These are phyloP conservation scores for Immersiporthe knoxdaviesiana DNA, from an alignment of 2,329 filamentous ascomycete species.

Conservation along the genomic window DNA sequence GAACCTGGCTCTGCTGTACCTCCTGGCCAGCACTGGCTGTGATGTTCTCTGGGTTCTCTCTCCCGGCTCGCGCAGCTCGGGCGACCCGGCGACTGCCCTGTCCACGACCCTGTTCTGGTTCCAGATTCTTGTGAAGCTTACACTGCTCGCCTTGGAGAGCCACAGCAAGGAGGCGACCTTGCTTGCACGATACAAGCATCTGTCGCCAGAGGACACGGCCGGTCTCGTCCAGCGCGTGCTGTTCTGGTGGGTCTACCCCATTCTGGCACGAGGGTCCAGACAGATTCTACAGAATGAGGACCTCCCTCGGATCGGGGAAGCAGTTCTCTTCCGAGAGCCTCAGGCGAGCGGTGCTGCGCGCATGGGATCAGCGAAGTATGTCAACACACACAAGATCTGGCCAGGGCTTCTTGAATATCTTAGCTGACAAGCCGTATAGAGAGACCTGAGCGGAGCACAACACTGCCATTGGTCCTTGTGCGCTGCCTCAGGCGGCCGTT, in stretches of 20 bases:
- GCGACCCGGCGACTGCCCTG: not conserved
- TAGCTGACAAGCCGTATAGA: slow-evolving; percentile 25
- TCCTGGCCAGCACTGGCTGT: slow-evolving; percentile 31
- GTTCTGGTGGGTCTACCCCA: slow-evolving; percentile 41
- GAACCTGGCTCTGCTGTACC: slow-evolving; percentile 23
- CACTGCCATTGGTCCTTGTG: slow-evolving; percentile 39
- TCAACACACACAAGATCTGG: not conserved
- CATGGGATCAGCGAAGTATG: slow-evolving; percentile 38
- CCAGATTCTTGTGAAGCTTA: slow-evolving; percentile 33
- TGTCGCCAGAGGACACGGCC: slow-evolving; percentile 37
- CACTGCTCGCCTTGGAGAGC: slow-evolving; percentile 32
- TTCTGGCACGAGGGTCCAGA: slow-evolving; percentile 38
- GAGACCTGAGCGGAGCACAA: slow-evolving; percentile 33
- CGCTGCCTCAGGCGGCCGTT: slow-evolving; percentile 38
- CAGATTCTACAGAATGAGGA: slow-evolving; percentile 33
- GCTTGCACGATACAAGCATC: slow-evolving; percentile 16
- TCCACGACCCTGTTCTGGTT: slow-evolving; percentile 1
- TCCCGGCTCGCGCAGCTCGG: slow-evolving; percentile 16
- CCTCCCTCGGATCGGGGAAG: slow-evolving; percentile 35
- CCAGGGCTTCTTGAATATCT: not conserved
- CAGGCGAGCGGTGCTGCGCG: slow-evolving; percentile 32
- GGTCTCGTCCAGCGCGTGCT: slow-evolving; percentile 36
- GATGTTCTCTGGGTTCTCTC: slow-evolving; percentile 30
- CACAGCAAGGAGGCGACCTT: slow-evolving; percentile 30
- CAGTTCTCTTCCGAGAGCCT: slow-evolving; percentile 33